A percentile compares a stretch with the other conserved stretches of the same genome.
phyloP scores from a whole-genome alignment of 192 early-diverging fungal genomes.

The Coemansia umbellata region DNA sequence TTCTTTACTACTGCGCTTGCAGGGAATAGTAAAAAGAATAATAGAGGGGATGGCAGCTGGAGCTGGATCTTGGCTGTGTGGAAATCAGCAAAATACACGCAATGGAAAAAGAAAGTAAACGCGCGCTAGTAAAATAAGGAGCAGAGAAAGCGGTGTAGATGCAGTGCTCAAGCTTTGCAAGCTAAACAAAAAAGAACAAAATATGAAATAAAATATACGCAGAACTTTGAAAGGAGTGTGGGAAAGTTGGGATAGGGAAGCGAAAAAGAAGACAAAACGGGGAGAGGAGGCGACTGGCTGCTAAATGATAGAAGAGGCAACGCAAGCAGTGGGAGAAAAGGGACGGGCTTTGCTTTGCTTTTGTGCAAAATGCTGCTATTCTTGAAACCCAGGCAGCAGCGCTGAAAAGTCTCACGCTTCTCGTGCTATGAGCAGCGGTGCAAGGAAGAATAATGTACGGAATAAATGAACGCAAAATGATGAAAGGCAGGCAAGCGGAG shows the following conservation, averaged over 20 bases:
- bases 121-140: conserved; percentile 1
- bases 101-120: background rate
- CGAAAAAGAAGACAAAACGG: background rate
- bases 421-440: conserved; percentile 5
- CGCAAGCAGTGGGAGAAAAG: conserved; percentile 6
- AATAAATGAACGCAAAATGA: background rate
- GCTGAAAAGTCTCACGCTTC: conserved; percentile 37
- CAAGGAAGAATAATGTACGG: background rate
- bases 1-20: background rate
- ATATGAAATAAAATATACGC: too few relatives aligned
- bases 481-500: background rate
- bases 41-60: background rate
- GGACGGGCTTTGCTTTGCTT: conserved; percentile 1
- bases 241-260: conserved; percentile 3
- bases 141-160: too few relatives aligned
- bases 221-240: background rate
- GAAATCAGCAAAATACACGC: background rate
- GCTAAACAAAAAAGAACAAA: too few relatives aligned
- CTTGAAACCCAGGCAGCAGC: background rate
- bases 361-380: conserved; percentile 3
- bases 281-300: background rate
- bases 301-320: background rate
- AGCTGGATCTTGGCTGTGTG: background rate
- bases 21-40: background rate
- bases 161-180: too few relatives aligned